Base-by-base conservation (phyloP, 1,139 yeast genomes). In the Insectozyma bohioensis region DNA sequence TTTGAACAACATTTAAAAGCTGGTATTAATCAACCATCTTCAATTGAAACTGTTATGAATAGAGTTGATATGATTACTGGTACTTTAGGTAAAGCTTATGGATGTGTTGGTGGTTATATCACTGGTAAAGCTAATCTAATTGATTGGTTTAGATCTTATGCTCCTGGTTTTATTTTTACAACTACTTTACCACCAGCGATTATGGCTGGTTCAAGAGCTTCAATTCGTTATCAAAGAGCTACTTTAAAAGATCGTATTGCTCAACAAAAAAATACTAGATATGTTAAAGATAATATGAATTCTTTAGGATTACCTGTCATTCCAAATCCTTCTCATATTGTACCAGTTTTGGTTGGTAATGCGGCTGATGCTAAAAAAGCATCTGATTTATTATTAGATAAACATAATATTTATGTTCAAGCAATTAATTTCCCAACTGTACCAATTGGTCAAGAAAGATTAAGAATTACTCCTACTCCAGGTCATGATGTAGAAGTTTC, bases 391-490 rank as follows among this genome's bases (percentile, higher is more conserved):
- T 76, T 92, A 54, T 78, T 92, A 68, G 73, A 83, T 43, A 80
- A 85, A 52, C 85, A 90, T 63, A 73, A 77, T 48, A 90, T 92
- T 56, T 92, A 92, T 56, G 98, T 94, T 32, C 99, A 92, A 66
- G 96, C 97, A 35, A 92, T 92, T 61, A 92, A 92, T 67, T 92
- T 85, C 78, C 99, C 99, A 37, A 92, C 98, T 17, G 98, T 92
- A 38, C 85, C 97, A 24, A 82, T 86, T 52, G 98, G 98, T 41
- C 82, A 88, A 46, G 99, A 92, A 67, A 80, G 98, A 58, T 77
- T 92, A 55, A 80, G 99, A 65, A 82, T 92, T 54, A 92, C 98
- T 12, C 97, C 99, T 34, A 90, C 98, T 26, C 99, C 99, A 25
- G 97, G 97, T 36, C 99, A 92, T 61, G 77, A 79, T 20, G 72